Evolutionary conservation across 129 eudicot species (phyloP).

Genomic region (Lactuca sativa): DNA sequence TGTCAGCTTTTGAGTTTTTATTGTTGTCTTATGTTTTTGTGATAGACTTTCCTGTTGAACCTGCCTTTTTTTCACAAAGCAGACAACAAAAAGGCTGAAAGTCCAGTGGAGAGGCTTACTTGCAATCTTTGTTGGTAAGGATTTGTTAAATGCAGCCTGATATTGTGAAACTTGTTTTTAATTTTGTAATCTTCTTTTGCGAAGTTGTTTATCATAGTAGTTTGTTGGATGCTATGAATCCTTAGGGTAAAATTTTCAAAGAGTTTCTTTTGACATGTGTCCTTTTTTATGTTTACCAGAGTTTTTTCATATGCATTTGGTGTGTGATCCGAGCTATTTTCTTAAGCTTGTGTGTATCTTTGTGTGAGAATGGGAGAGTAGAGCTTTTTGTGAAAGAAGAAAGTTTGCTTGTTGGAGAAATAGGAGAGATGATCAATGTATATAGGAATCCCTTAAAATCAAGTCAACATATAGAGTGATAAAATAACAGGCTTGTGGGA

Average conservation of each 20-base stretch:
- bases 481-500: not conserved
- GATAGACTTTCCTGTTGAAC: slow-evolving; percentile 11
- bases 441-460: not conserved
- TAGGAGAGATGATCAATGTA: not conserved
- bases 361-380: too few relatives aligned
- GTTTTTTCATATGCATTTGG: not conserved
- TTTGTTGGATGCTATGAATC: slow-evolving; percentile 5
- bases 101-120: slow-evolving; percentile 25
- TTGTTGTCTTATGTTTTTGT: not conserved
- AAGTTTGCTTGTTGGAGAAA: slow-evolving; percentile 2
- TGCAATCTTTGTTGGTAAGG: slow-evolving; percentile 24
- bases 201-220: not conserved
- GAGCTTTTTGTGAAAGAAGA: not conserved
- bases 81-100: slow-evolving; percentile 21
- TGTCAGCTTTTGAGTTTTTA: not conserved
- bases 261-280: not conserved
- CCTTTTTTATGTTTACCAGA: not conserved
- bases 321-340: not conserved
- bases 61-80: slow-evolving; percentile 10
- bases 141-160: slow-evolving; percentile 15
- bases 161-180: slow-evolving; percentile 5
- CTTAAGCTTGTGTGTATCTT: too few relatives aligned
- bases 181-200: not conserved
- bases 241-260: not conserved
- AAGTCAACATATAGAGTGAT: not conserved